Evolutionary conservation across 257 asterid genomes (phyloP).

Genomic region (Cruciata laevipes): DNA sequence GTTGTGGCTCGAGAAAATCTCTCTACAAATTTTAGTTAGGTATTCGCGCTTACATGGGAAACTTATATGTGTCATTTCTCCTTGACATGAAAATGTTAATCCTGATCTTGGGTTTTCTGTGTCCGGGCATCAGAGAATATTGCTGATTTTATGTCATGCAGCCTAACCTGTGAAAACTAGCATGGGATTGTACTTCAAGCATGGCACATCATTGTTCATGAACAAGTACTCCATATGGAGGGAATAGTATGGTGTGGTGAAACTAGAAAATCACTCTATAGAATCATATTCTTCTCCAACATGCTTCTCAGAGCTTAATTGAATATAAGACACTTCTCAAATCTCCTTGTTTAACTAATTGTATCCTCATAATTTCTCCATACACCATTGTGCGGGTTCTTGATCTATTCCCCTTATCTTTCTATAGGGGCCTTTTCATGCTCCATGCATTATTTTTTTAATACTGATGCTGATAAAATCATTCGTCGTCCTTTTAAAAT

Average conservation of each 20-base stretch:
- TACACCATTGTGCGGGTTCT: not conserved
- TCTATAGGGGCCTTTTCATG: not conserved
- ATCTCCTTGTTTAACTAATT: not conserved
- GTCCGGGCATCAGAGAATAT: too few species aligned
- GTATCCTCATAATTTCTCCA: not conserved
- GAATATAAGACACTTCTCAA: not conserved
- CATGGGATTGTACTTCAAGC: not conserved
- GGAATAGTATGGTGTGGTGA: not conserved
- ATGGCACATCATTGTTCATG: not conserved
- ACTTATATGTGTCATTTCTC: not conserved
- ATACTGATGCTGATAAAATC: not conserved
- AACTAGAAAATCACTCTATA: not conserved
- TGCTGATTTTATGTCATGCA: too few species aligned
- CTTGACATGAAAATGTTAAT: not conserved
- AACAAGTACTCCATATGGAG: too few species aligned
- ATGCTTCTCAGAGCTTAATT: not conserved
- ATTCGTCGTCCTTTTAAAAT: too few species aligned
- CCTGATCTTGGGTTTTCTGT: not conserved
- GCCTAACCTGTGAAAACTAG: too few species aligned
- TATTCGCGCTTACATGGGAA: not conserved
- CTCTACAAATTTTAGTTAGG: not conserved
- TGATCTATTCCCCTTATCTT: not conserved
- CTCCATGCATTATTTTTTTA: too few species aligned
- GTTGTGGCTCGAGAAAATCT: not conserved
- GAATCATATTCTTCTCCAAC: not conserved